Conservation (phyloP, 352 stramenopile genomes). For the Phytopythium litorale region DNA sequence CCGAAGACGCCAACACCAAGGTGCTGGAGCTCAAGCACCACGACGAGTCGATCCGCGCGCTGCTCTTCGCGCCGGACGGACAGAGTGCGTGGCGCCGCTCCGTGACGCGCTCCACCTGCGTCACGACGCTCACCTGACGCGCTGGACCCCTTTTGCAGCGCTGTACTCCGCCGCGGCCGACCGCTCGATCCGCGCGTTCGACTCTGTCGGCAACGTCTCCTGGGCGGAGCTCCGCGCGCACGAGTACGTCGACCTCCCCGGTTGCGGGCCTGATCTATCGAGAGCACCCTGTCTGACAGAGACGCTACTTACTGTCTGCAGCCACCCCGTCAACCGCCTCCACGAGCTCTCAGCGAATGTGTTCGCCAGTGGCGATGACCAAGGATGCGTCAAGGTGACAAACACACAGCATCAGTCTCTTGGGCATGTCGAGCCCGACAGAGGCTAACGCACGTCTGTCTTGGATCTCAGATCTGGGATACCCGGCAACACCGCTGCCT, state of each 20-base stretch:
- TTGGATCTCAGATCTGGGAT: conserved; percentile 60
- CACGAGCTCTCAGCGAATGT: conserved; percentile 68
- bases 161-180: conserved; percentile 76
- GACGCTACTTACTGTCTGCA: conserved; percentile 9
- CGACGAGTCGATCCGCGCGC: conserved; percentile 57
- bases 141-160: conserved; percentile 22
- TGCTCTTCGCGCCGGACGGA: conserved; percentile 75
- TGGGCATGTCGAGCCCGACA: too few relatives aligned
- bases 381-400: conserved; percentile 65
- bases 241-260: conserved; percentile 34
- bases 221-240: conserved; percentile 82
- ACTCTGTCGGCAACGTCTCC: conserved; percentile 67
- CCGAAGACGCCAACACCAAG: conserved; percentile 61
- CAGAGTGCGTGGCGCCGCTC: conserved; percentile 39
- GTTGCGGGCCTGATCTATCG: too few relatives aligned
- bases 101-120: too few relatives aligned
- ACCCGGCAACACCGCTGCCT: conserved; percentile 82
- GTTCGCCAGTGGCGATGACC: conserved; percentile 76
- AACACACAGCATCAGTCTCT: background rate
- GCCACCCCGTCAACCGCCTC: conserved; percentile 68
- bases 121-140: background rate
- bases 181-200: conserved; percentile 81
- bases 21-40: conserved; percentile 75
- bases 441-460: background rate
- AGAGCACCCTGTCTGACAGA: background rate